Base-by-base conservation (phyloP, 2,329 filamentous ascomycete genomes). In the Penicillium decumbens region DNA sequence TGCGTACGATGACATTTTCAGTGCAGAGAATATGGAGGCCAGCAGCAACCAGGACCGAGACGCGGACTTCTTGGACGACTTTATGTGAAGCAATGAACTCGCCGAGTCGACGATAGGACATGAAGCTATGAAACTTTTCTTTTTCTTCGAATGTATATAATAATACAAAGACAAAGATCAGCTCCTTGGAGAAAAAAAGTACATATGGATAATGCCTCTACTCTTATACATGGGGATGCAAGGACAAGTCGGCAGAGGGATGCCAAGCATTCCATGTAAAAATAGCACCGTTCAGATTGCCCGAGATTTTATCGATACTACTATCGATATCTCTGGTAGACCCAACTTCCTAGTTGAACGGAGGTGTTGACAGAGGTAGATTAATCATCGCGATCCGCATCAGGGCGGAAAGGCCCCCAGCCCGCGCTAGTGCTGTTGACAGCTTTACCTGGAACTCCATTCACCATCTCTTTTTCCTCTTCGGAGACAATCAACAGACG, bases 1-100 rank as follows among this genome's bases (percentile, higher is more conserved):
- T 72, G 92, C 91, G 1, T 98, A 98, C 70, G 93, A 97, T 66
- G 90, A 95, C 41, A 72, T 96, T 46, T 90, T 95, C 70, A 83
- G 81, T 4, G 89, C 95, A 46, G 88, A 95, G 50, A 86, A 87
- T 61, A 79, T 95, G 75, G 83, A 83, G 38, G 74, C 71, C 20
- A 83, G 83, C 47, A 95, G 85, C 74, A 98, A 98, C 71, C 88
- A 96, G 72, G 84, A 95, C 64, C 81, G 89, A 12, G 78, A 80
- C 55, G 81, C 83, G 51, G 77, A 88, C 52, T 75, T 74, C 67
- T 91, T 88, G 75, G 91, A 96, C 51, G 92, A 98, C 65, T 98
- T 98, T 65, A 95, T 95, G 89, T 92, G 80, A 72, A 25, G 25
- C 6, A 40, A 28, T 9, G 25, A 38, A 15, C 6, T 43, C 10